A percentile compares a stretch with the other conserved stretches of the same genome.
Evolutionary conservation across 2,329 filamentous ascomycete species (phyloP).

Genomic region (Annulohypoxylon truncatum): DNA sequence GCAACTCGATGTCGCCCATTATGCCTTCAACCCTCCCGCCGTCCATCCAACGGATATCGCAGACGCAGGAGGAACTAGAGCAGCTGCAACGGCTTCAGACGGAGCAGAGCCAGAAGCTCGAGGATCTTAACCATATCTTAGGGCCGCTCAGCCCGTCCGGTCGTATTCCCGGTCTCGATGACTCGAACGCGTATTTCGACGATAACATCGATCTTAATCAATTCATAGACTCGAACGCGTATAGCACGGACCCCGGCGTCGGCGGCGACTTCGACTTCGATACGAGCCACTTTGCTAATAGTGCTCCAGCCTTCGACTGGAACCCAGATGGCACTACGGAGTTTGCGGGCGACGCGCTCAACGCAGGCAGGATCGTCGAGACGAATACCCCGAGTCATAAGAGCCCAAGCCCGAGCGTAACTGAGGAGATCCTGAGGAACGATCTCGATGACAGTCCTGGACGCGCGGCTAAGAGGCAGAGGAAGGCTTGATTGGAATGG

Average conservation of each 20-base stretch:
- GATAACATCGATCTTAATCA: conserved; percentile 65
- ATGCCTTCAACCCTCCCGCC: conserved; percentile 61
- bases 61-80: conserved; percentile 80
- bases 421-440: conserved; percentile 62
- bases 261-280: conserved; percentile 60
- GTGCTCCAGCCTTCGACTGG: conserved; percentile 41
- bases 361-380: conserved; percentile 43
- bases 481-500: conserved; percentile 43
- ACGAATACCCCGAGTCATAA: conserved; percentile 52
- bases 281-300: conserved; percentile 41
- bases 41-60: conserved; percentile 70
- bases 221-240: conserved; percentile 56
- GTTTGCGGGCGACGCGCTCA: conserved; percentile 35
- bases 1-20: conserved; percentile 61
- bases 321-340: conserved; percentile 42
- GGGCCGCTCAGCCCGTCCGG: conserved; percentile 85
- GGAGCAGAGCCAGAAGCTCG: conserved; percentile 81
- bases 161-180: conserved; percentile 76
- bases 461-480: conserved; percentile 50
- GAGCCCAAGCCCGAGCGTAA: conserved; percentile 60
- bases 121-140: conserved; percentile 78
- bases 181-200: conserved; percentile 55
- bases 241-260: conserved; percentile 37
- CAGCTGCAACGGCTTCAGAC: conserved; percentile 81
- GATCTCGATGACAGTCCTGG: conserved; percentile 54